Base-by-base conservation (phyloP, 2,329 filamentous ascomycete species). In the Talaromyces piceae region DNA sequence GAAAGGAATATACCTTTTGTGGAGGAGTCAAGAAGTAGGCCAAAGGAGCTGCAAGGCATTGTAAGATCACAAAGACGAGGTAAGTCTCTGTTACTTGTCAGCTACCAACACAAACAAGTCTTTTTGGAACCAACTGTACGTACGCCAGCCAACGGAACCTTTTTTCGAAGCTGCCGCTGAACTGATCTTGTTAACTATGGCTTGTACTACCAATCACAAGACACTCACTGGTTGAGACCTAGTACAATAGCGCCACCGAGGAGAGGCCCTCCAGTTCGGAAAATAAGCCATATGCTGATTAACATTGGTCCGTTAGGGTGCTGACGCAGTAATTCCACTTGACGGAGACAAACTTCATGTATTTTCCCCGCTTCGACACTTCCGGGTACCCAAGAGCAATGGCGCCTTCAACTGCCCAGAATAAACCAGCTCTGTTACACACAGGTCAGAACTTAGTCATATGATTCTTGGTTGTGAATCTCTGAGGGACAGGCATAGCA, bases 371-470 rank as follows among this genome's bases (percentile, higher is more conserved):
- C 53, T 76, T 77, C 2, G 63, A 56, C 1, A 70, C 67, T 53
- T 77, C 75, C 0, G 76, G 62, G 44, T 78, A 78, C 0, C 73
- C 75, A 9, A 77, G 61, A 0, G 74, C 74, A 4, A 78, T 68
- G 0, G 76, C 74, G 11, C 74, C 76, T 58, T 78, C 76, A 7
- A 68, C 68, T 0, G 73, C 73, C 75, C 76, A 78, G 62, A 78
- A 77, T 1, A 77, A 61, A 2, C 74, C 75, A 0, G 75, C 75
- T 37, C 31, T 37, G n/a, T 37, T 16, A 16, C n/a, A 37, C 2
- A 8, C 16, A 37, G 11, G 31, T 37, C 31, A 37, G 31, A 37
- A 18, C 9, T 6, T 16, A 37, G n/a, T 37, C 4, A 3, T 5
- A 2, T n/a, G 6, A 7, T 37, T 18, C 9, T 6, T 37, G 31